A percentile compares a stretch with the other conserved stretches of the same genome.
Evolutionary conservation across 139 green algal species (phyloP).

Genomic region (Tetraselmis chui): DNA sequence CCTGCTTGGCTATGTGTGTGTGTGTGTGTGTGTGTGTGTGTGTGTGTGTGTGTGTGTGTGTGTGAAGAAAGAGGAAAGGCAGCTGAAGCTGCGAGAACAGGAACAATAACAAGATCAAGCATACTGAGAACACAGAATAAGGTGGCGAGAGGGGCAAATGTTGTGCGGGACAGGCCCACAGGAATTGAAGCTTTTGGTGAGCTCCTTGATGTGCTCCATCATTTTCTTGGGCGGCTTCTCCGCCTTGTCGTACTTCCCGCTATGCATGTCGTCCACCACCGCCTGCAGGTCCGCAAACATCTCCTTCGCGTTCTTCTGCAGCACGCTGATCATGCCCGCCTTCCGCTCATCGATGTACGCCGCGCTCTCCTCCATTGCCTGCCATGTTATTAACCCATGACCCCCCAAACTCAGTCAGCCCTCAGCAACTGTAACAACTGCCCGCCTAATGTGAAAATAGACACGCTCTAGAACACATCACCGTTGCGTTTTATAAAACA

Average conservation of each 20-base stretch:
- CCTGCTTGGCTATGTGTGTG: no score
- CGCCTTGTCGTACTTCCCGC: background rate
- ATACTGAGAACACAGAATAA: no score
- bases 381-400: slow-evolving; percentile 22
- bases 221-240: background rate
- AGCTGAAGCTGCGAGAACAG: no score
- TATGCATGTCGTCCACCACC: background rate
- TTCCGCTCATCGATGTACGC: slow-evolving; percentile 29
- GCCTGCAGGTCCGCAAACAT: background rate
- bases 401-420: no score
- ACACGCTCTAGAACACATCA: background rate
- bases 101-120: no score
- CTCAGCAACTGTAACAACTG: no score
- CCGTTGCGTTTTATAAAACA: slow-evolving; percentile 7
- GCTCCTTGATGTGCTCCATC: background rate
- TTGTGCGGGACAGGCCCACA: no score
- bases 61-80: no score
- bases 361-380: slow-evolving; percentile 22
- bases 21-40: no score
- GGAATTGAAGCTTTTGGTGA: background rate
- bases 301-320: slow-evolving; percentile 10
- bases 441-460: slow-evolving; percentile 8
- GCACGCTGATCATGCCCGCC: slow-evolving; percentile 4
- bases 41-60: no score
- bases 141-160: no score